Evolutionary conservation across 78 protist genomes (phyloP).

Genomic region (Pigoraptor vietnamica): DNA sequence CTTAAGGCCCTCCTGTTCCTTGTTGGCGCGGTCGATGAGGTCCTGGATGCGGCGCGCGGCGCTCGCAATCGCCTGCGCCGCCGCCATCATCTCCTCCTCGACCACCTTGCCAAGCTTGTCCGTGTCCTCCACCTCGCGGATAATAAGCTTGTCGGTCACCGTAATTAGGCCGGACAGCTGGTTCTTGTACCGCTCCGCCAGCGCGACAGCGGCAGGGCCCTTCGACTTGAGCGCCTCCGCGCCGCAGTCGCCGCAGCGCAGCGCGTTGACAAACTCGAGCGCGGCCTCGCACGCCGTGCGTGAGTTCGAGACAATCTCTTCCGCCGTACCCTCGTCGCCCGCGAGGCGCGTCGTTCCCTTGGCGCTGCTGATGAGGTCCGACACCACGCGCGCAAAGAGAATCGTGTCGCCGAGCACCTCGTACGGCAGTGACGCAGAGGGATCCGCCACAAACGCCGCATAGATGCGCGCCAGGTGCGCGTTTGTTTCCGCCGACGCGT

Average conservation of each 20-base stretch:
- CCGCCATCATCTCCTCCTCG: not conserved
- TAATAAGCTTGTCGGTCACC: not conserved
- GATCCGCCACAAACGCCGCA: not conserved
- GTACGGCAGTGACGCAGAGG: not conserved
- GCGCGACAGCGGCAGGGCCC: too few species aligned
- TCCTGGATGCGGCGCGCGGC: slow-evolving; percentile 1
- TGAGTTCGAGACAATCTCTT: not conserved
- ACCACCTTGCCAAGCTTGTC: not conserved
- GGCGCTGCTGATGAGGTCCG: not conserved
- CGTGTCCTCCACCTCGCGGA: not conserved
- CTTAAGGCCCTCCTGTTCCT: not conserved
- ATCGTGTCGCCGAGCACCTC: not conserved
- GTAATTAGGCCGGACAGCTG: too few species aligned
- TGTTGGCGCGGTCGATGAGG: not conserved
- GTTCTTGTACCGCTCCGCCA: too few species aligned
- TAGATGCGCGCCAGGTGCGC: not conserved
- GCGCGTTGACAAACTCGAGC: not conserved
- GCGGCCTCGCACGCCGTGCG: not conserved
- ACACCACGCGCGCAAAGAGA: not conserved
- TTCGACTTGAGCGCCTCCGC: too few species aligned
- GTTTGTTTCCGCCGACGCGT: not conserved
- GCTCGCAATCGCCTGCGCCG: not conserved
- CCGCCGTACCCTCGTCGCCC: not conserved
- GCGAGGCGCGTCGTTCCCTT: not conserved
- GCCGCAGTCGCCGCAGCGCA: not conserved